Evolutionary conservation across 2,329 filamentous ascomycete species (phyloP).

Genomic region (Neonectria punicea): DNA sequence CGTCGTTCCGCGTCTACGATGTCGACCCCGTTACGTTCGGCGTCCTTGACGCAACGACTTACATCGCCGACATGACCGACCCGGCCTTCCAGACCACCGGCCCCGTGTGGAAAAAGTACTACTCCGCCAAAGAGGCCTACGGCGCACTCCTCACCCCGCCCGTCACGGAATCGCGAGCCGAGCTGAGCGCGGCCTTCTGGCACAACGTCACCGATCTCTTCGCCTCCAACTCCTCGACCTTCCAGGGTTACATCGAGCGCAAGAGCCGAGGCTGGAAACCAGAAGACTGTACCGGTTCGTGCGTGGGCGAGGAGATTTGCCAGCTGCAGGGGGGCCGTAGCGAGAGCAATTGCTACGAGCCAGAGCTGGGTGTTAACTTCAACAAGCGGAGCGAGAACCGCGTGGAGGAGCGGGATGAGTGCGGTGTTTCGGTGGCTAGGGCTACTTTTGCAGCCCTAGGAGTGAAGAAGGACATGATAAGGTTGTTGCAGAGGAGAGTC

Average conservation of each 20-base stretch:
- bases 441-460: conserved; percentile 42
- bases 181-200: conserved; percentile 69
- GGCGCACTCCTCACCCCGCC: conserved; percentile 57
- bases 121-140: conserved; percentile 66
- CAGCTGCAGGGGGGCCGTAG: conserved; percentile 61
- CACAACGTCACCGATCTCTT: conserved; percentile 64
- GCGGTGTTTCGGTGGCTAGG: conserved; percentile 44
- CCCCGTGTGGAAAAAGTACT: conserved; percentile 65
- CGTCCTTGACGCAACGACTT: conserved; percentile 64
- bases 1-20: conserved; percentile 68
- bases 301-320: conserved; percentile 60
- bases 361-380: conserved; percentile 48
- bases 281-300: conserved; percentile 54
- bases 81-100: conserved; percentile 54
- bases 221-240: conserved; percentile 54
- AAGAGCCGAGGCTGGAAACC: conserved; percentile 59
- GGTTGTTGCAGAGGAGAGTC: conserved; percentile 36
- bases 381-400: conserved; percentile 44
- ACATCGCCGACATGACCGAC: conserved; percentile 62
- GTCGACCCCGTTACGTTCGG: conserved; percentile 67
- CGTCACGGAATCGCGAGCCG: conserved; percentile 47
- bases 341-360: conserved; percentile 61
- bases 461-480: conserved; percentile 38
- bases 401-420: conserved; percentile 40
- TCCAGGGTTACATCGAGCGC: conserved; percentile 58